Conservation (phyloP, 2,329 filamentous ascomycete species). For the Talaromyces sp. region DNA sequence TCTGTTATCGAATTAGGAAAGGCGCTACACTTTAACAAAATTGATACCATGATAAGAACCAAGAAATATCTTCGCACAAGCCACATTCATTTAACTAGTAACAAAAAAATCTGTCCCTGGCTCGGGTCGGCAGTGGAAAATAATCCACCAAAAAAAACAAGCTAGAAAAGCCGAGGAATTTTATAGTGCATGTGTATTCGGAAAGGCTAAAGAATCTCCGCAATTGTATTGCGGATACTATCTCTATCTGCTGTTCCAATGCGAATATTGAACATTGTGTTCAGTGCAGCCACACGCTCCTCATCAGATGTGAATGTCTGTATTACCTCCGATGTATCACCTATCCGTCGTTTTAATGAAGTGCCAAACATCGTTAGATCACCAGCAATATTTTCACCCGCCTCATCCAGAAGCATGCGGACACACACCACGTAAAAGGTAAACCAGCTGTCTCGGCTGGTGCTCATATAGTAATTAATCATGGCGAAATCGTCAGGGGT, state of each 20-base stretch:
- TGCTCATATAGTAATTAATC: conserved; percentile 32
- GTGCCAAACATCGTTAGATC: conserved; percentile 21
- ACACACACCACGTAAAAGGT: conserved; percentile 18
- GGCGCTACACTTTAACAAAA: too few species aligned
- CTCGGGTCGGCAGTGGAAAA: too few species aligned
- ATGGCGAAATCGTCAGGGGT: conserved; percentile 55
- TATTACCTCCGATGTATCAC: conserved; percentile 2
- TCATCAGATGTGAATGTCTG: conserved; percentile 5
- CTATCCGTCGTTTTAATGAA: conserved; percentile 10
- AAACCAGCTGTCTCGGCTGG: conserved; percentile 20
- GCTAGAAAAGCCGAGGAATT: not conserved
- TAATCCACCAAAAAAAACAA: not conserved
- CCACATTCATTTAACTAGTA: too few species aligned
- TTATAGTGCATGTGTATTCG: too few species aligned
- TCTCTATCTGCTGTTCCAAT: conserved; percentile 1
- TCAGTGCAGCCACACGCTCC: conserved; percentile 8
- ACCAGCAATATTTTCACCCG: conserved; percentile 18
- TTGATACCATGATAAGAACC: too few species aligned
- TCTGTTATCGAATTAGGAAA: too few species aligned
- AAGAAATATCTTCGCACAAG: too few species aligned
- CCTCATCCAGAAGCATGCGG: conserved; percentile 21
- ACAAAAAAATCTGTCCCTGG: too few species aligned
- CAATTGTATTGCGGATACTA: not conserved
- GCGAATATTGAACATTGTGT: conserved; percentile 2
- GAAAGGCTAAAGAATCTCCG: not conserved